Evolutionary conservation across 169 alveolate species (phyloP).

Genomic region (Theileria equi): DNA sequence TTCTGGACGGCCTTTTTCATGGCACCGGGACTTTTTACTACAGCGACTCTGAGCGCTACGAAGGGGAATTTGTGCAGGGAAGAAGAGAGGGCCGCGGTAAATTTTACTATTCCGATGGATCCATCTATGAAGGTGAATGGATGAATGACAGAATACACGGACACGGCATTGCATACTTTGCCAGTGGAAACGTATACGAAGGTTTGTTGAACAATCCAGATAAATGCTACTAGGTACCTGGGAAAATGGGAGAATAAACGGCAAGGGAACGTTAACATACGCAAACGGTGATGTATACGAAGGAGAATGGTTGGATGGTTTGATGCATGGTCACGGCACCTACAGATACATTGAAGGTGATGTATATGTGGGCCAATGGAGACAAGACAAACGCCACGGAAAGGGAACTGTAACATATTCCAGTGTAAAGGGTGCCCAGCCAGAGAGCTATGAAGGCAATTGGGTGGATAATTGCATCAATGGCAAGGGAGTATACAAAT

Average conservation of each 20-base stretch:
- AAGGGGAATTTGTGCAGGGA: conserved; percentile 93
- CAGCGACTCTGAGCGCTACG: conserved; percentile 89
- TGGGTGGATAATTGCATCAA: conserved; percentile 91
- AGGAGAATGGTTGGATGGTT: conserved; percentile 94
- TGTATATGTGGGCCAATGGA: conserved; percentile 91
- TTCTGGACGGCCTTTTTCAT: conserved; percentile 89
- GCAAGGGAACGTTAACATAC: conserved; percentile 87
- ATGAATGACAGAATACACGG: conserved; percentile 91
- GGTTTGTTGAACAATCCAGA: conserved; percentile 18
- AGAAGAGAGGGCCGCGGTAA: conserved; percentile 91
- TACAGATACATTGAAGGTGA: conserved; percentile 92
- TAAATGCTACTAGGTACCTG: conserved; percentile 75
- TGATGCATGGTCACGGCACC: conserved; percentile 91
- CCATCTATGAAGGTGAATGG: conserved; percentile 94
- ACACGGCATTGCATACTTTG: conserved; percentile 86
- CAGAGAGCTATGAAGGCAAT: conserved; percentile 89
- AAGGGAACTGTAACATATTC: conserved; percentile 88
- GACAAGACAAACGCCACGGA: conserved; percentile 91
- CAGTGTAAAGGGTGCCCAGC: conserved; percentile 64
- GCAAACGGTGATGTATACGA: conserved; percentile 92
- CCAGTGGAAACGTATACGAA: conserved; percentile 85
- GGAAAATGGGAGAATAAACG: conserved; percentile 90
- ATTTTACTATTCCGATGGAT: conserved; percentile 91
- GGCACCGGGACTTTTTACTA: conserved; percentile 85
- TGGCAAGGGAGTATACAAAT: conserved; percentile 89